These are phyloP conservation scores for Tylopilus sp. DNA, from an alignment of 1,284 basidiomycete species.

Conservation along the genomic window DNA sequence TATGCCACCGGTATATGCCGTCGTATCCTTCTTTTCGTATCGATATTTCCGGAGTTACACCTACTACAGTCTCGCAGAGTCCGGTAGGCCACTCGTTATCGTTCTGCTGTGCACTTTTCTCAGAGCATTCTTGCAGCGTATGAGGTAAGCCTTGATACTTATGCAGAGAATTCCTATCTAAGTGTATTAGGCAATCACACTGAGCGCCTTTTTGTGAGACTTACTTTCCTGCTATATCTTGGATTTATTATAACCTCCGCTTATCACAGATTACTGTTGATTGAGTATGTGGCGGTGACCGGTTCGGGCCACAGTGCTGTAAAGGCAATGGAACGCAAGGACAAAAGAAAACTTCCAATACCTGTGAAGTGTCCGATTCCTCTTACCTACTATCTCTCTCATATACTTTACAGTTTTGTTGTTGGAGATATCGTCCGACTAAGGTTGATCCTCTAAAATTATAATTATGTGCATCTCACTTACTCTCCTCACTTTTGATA, in stretches of 20 bases:
- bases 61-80: conserved; percentile 83
- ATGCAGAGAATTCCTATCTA: conserved; percentile 45
- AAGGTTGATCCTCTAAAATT: conserved; percentile 59
- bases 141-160: conserved; percentile 41
- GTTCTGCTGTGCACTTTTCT: conserved; percentile 8
- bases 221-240: conserved; percentile 29
- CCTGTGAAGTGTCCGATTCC: conserved; percentile 58
- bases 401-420: conserved; percentile 65
- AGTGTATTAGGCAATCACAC: conserved; percentile 70
- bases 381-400: not conserved
- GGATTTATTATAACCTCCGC: conserved; percentile 2
- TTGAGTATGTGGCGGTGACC: conserved; percentile 85
- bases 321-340: conserved; percentile 80
- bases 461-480: conserved; percentile 2
- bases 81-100: conserved; percentile 57
- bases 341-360: conserved; percentile 80
- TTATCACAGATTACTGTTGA: conserved; percentile 74
- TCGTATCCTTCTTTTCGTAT: conserved; percentile 91
- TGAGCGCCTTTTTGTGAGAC: conserved; percentile 82
- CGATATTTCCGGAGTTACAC: conserved; percentile 86
- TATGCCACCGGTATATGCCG: conserved; percentile 85
- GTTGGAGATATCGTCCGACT: conserved; percentile 82
- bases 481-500: conserved; percentile 36
- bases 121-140: conserved; percentile 42
- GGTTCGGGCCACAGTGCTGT: conserved; percentile 69